phyloP scores from a whole-genome alignment of 805 yeast genomes.

The Schizosaccharomyces osmophilus region DNA sequence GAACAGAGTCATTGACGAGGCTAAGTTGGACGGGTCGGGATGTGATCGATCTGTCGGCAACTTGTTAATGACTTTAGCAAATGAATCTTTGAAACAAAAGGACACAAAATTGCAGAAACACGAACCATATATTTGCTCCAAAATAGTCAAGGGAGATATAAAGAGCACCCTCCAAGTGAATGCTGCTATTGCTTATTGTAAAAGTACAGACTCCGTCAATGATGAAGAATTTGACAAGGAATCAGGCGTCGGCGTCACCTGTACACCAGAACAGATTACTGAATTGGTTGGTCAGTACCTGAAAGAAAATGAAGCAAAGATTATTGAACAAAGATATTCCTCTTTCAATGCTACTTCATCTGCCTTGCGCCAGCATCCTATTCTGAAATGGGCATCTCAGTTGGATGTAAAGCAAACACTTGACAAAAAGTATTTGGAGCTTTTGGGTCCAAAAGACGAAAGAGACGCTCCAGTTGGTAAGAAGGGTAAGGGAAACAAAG shows the following conservation, averaged over 20 bases:
- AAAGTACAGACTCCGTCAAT: constrained; percentile 22
- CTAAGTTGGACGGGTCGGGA: constrained; percentile 12
- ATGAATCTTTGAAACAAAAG: constrained; percentile 15
- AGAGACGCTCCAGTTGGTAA: constrained; percentile 29
- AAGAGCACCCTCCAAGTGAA: constrained; percentile 43
- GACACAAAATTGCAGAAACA: constrained; percentile 14
- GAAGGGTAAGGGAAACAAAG: constrained; percentile 21
- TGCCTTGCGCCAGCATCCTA: constrained; percentile 45
- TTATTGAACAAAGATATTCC: constrained; percentile 53
- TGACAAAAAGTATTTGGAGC: constrained; percentile 45
- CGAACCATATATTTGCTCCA: constrained; percentile 30
- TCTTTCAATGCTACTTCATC: constrained; percentile 56
- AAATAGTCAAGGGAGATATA: constrained; percentile 39
- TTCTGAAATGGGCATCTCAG: constrained; percentile 81
- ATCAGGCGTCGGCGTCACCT: constrained; percentile 43
- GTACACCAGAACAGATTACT: constrained; percentile 42
- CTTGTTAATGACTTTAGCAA: constrained; percentile 40
- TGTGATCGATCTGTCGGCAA: constrained; percentile 38
- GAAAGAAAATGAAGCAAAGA: constrained; percentile 29
- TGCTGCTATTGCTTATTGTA: constrained; percentile 32
- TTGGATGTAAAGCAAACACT: constrained; percentile 64
- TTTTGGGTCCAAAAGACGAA: constrained; percentile 88
- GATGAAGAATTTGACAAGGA: constrained; percentile 28
- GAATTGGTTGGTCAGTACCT: constrained; percentile 35
- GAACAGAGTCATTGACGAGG: constrained; percentile 29